Percentiles rank a stretch among this genome's conserved stretches.
Evolutionary conservation across 192 early-diverging fungal genomes (phyloP).

Genomic region (Coemansia sp.): DNA sequence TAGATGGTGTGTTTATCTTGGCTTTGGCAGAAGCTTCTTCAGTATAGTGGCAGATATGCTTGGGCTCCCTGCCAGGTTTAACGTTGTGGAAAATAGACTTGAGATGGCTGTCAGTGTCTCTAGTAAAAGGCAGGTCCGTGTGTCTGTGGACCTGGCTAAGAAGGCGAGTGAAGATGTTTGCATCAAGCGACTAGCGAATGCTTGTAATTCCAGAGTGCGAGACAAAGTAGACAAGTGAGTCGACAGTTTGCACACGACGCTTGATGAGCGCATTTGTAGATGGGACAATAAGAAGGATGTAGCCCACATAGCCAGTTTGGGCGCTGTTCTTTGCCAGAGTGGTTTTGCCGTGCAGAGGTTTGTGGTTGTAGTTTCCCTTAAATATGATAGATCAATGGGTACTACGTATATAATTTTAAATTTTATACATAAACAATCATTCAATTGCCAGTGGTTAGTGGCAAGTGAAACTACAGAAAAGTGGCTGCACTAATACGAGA

Average conservation of each 20-base stretch:
- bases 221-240: constrained; percentile 95
- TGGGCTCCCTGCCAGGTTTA: constrained; percentile 40
- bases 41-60: constrained; percentile 56
- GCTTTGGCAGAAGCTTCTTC: constrained; percentile 55
- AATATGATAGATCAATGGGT: no score
- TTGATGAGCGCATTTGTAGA: no score
- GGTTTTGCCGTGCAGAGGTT: no score
- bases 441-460: no score
- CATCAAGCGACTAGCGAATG: no score
- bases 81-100: constrained; percentile 78
- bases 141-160: constrained; percentile 74
- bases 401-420: no score
- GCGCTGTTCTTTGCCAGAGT: constrained; percentile 82
- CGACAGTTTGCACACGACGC: no score
- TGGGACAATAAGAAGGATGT: constrained; percentile 89
- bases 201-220: constrained; percentile 93
- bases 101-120: constrained; percentile 92
- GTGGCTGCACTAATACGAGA: no score
- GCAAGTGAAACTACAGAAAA: no score
- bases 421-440: no score
- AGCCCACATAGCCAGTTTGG: constrained; percentile 78
- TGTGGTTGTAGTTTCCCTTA: constrained; percentile 99
- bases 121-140: constrained; percentile 87
- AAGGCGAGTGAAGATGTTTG: constrained; percentile 70
- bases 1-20: constrained; percentile 18